Evolutionary conservation across 169 alveolate genomes (phyloP).

Genomic region (Plasmodium coatneyi): DNA sequence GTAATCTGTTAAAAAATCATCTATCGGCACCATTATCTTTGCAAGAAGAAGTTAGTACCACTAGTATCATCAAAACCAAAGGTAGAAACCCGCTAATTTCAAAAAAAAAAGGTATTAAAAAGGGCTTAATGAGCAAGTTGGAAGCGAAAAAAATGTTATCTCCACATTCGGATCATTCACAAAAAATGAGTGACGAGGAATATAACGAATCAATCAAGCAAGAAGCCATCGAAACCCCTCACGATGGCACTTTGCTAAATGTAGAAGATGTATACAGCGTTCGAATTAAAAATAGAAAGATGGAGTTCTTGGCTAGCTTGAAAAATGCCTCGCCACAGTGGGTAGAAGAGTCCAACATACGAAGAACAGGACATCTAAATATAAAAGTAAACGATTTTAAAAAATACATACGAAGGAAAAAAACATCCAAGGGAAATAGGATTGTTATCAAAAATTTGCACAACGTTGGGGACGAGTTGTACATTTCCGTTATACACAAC

Average conservation of each 20-base stretch:
- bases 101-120: constrained; percentile 8
- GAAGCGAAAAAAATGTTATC: constrained; percentile 28
- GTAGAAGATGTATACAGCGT: constrained; percentile 74
- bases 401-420: constrained; percentile 55
- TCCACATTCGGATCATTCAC: constrained; percentile 31
- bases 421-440: constrained; percentile 47
- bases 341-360: constrained; percentile 66
- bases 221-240: not conserved
- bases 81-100: constrained; percentile 45
- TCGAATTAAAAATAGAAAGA: constrained; percentile 54
- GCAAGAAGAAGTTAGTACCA: constrained; percentile 25
- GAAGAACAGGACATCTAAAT: constrained; percentile 70
- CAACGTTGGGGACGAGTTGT: constrained; percentile 69
- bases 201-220: constrained; percentile 47
- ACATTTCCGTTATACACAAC: constrained; percentile 71
- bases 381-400: constrained; percentile 73
- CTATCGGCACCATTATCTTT: not conserved
- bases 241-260: constrained; percentile 44
- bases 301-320: constrained; percentile 74
- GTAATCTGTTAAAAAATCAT: constrained; percentile 18
- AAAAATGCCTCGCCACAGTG: constrained; percentile 67
- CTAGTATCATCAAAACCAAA: constrained; percentile 13
- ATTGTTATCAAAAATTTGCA: constrained; percentile 69
- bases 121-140: constrained; percentile 25
- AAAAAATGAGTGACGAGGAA: constrained; percentile 44